Evolutionary conservation across 176 grass and related monocot species (phyloP).

Genomic region (Bonia amplexicaulis): DNA sequence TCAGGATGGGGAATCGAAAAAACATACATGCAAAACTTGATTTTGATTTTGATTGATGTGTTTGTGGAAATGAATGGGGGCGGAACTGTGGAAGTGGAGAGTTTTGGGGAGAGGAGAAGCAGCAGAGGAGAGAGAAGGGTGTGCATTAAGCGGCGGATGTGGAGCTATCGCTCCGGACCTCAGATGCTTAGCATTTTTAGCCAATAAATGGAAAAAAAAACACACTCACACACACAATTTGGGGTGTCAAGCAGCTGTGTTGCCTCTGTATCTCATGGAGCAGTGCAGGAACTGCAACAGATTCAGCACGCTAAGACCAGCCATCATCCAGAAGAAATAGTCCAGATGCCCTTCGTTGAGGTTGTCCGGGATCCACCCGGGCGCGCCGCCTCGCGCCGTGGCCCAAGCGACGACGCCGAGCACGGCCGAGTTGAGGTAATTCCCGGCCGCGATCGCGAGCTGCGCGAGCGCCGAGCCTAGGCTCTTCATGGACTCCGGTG

Average conservation of each 20-base stretch:
- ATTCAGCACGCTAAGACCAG: slow-evolving; percentile 24
- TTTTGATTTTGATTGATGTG: no score
- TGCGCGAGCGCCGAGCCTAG: slow-evolving; percentile 20
- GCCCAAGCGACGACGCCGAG: slow-evolving; percentile 6
- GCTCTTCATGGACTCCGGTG: slow-evolving; percentile 47
- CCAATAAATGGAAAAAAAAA: no score
- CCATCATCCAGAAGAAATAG: slow-evolving; percentile 47
- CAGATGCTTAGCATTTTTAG: no score
- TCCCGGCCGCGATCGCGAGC: slow-evolving; percentile 23
- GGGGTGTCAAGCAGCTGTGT: background rate
- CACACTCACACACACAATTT: no score
- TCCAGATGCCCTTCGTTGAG: slow-evolving; percentile 46
- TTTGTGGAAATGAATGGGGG: no score
- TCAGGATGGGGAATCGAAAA: no score
- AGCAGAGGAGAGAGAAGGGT: no score
- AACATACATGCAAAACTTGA: no score
- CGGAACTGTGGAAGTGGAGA: no score
- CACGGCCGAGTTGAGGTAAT: slow-evolving; percentile 38
- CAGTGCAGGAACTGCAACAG: slow-evolving; percentile 29
- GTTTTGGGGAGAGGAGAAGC: no score
- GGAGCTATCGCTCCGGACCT: no score
- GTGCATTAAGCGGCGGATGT: no score
- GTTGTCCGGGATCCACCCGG: slow-evolving; percentile 46
- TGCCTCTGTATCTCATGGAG: slow-evolving; percentile 24
- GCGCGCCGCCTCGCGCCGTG: slow-evolving; percentile 11